phyloP scores from a whole-genome alignment of 2,329 filamentous ascomycete genomes.

The Epichloe elymi region DNA sequence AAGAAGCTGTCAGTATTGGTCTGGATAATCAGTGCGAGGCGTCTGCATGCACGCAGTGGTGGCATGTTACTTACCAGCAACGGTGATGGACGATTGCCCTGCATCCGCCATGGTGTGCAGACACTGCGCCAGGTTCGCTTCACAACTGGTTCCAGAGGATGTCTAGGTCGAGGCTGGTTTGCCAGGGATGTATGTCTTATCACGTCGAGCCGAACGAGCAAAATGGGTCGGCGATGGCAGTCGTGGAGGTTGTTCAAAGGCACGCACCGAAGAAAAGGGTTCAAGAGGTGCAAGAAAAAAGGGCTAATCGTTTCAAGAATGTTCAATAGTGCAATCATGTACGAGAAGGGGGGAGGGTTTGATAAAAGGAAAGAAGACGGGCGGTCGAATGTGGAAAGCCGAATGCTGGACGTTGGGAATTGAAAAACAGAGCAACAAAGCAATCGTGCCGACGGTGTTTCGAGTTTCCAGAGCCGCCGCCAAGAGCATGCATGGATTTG shows the following conservation, averaged over 20 bases:
- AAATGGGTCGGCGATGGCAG: background rate
- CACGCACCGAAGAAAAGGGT: background rate
- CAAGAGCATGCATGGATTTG: background rate
- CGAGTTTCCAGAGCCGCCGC: background rate
- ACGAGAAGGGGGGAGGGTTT: background rate
- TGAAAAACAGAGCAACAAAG: background rate
- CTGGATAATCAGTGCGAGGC: too few relatives aligned
- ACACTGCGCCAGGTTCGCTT: background rate
- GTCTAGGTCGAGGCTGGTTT: background rate
- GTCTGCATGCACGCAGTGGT: background rate
- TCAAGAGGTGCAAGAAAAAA: conserved; percentile 5
- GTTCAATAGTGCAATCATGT: conserved; percentile 4
- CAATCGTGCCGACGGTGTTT: background rate
- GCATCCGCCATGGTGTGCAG: conserved; percentile 13
- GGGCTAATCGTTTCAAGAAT: conserved; percentile 4
- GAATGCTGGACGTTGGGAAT: background rate
- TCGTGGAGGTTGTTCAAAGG: background rate
- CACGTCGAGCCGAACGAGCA: background rate
- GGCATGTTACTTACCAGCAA: conserved; percentile 32
- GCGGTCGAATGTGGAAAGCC: background rate
- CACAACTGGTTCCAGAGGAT: background rate
- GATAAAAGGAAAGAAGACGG: background rate
- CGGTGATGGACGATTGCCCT: conserved; percentile 41
- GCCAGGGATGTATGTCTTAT: background rate
- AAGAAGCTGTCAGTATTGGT: conserved; percentile 14